Base-by-base conservation (phyloP, 2,329 filamentous ascomycete genomes). In the Stagonosporopsis chrysanthemi region DNA sequence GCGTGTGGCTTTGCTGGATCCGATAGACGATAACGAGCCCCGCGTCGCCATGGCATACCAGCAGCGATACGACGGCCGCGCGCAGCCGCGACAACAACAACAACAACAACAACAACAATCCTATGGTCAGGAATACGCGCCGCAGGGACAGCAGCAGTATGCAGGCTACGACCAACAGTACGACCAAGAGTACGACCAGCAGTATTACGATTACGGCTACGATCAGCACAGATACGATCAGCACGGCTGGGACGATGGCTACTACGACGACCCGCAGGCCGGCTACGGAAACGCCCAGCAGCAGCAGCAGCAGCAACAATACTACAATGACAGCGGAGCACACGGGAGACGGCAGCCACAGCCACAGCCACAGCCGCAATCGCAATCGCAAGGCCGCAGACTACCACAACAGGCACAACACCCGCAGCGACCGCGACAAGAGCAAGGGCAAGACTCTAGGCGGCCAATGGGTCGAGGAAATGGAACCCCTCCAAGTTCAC, bases 21-120 rank as follows among this genome's bases (percentile, higher is more conserved):
- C 61, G 57, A 61, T 60, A 62, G 56, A 62, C 58, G 58, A 53
- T 56, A 52, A 51, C 57, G 51, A 35, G 7, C 55, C 52, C 52
- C 48, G 53, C 52, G 47, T 57, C 65, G 59, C 56, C 56, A 79
- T 79, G 77, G 77, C 77, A 23, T 77, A 79, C 65, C 75, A 77
- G 60, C 74, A 77, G 61, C 72, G 73, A 48, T 66, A 75, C 61
- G 66, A 69, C 52, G 62, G 68, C 28, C 75, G 75, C 58, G 64
- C 72, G 46, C 74, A 73, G 54, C 66, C 69, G 54, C 75, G 68
- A 51, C 68, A 67, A 48, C 66, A 69, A 52, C 75, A 67, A 51
- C 68, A 67, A 49, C 69, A 66, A 49, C 62, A 52, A 41, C 66
- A 56, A 56, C 61, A 31, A 12, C 29, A 51, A 36, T 44, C 54